Evolutionary conservation across 169 alveolate species (phyloP), one percentile per base, ranked within the genome.

Genomic region (Pseudocohnilembus persalinus): DNA sequence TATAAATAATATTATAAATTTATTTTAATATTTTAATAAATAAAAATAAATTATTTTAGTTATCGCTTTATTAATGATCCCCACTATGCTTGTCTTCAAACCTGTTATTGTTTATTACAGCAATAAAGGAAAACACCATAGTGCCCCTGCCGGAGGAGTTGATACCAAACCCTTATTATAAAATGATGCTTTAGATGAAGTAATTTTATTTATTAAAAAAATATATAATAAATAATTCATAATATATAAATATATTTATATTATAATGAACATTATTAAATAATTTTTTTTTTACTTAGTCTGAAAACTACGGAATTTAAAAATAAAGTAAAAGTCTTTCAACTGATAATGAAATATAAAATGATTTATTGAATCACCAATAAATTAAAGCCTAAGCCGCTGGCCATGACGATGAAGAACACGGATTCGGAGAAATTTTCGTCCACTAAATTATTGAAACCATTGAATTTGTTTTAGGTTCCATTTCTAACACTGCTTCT

Each of bases 401-500:
- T 73, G 75, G 64, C 29, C 85, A 79, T 29, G 73, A 73, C 29
- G 85, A 65, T 25, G 82, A 77, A 32, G 77, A 86, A 33, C 83
- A 86, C 63, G 87, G 32, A n/a, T 86, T 86, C 72, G 94, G 97
- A 4, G 99, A 97, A 82, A 90, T 97, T 32, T 98, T 97, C 89
- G 98, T 99, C 29, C 99, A 98, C 92, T 98, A 98, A 91, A 88
- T 98, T 76, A 98, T 99, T 85, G 99, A 99, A 92, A 98, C 99
- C 25, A 99, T 99, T 72, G 99, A 99, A 93, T 99, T 98, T 89
- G 97, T 98, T n/a, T 94, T 99, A 79, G 99, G 99, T 28, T 94
- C 99, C 33, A 96, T 99, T 63, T 98, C 99, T 72, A 99, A 99
- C 93, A 99, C 99, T 20, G 99, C 99, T 4, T 98, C 99, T 15